Conservation (phyloP, 345 rosid genomes). For the Isatis tinctoria region DNA sequence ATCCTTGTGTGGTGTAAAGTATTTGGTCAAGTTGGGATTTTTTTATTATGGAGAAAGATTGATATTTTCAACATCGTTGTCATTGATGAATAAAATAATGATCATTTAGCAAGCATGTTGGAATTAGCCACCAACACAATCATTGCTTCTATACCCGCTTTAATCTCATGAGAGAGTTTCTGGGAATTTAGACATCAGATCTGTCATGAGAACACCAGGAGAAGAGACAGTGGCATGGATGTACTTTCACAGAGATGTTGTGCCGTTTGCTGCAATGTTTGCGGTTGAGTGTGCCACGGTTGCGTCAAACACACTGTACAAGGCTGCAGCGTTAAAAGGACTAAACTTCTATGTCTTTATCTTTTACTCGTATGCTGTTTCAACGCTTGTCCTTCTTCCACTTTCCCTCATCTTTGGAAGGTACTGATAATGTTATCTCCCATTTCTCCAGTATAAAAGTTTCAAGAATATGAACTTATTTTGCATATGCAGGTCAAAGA, state of each 20-base stretch:
- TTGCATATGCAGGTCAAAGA: conserved; percentile 19
- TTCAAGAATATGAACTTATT: not conserved
- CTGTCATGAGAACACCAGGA: not conserved
- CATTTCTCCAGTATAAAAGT: not conserved
- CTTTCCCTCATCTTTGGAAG: conserved; percentile 12
- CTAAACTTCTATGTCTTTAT: conserved; percentile 34
- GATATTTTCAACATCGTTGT: not conserved
- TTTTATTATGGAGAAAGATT: not conserved
- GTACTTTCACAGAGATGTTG: conserved; percentile 9
- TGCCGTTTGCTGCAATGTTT: conserved; percentile 35
- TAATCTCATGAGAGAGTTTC: not conserved
- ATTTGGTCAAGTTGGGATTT: not conserved
- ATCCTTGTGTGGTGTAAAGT: not conserved
- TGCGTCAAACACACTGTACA: conserved; percentile 29
- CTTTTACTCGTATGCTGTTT: conserved; percentile 18
- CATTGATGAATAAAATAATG: not conserved
- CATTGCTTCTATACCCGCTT: not conserved
- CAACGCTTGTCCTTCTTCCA: conserved; percentile 26
- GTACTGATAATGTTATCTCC: not conserved
- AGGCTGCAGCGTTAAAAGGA: conserved; percentile 36
- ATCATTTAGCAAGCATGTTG: not conserved
- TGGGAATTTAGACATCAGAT: not conserved
- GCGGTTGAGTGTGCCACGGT: conserved; percentile 23
- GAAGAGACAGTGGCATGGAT: conserved; percentile 6
- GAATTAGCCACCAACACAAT: not conserved